A percentile compares a stretch with the other conserved stretches of the same genome.
phyloP scores from a whole-genome alignment of 2,329 filamentous ascomycete species.

The Sporothrix pseudoabietina region DNA sequence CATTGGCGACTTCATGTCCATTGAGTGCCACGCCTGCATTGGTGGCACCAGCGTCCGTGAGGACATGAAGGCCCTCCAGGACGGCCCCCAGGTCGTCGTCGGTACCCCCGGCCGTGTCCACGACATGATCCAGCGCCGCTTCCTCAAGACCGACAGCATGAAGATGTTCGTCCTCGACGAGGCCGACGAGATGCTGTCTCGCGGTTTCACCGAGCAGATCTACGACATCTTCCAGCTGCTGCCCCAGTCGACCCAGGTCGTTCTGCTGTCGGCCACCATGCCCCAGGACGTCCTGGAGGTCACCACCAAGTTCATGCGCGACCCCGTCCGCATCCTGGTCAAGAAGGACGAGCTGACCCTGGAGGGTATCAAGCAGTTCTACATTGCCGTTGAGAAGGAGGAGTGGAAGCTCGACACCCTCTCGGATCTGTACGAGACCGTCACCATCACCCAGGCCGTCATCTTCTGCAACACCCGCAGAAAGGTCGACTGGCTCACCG shows the following conservation, averaged over 20 bases:
- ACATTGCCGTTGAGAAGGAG: conserved; percentile 99
- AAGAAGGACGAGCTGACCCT: conserved; percentile 99
- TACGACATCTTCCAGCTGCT: conserved; percentile 99
- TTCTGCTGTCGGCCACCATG: conserved; percentile 97
- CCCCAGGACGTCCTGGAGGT: conserved; percentile 98
- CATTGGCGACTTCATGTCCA: conserved; percentile 99
- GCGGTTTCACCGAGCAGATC: conserved; percentile 99
- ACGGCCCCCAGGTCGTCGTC: conserved; percentile 95
- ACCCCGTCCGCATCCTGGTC: conserved; percentile 97
- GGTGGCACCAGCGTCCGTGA: conserved; percentile 97
- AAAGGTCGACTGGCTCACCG: conserved; percentile 99
- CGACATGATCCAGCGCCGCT: conserved; percentile 98
- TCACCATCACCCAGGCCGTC: conserved; percentile 98
- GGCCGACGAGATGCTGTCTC: conserved; percentile 98
- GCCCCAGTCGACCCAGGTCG: conserved; percentile 96
- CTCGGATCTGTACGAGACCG: conserved; percentile 97
- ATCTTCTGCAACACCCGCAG: conserved; percentile 99
- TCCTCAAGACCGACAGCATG: conserved; percentile 95
- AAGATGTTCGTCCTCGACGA: conserved; percentile 99
- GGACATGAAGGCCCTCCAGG: conserved; percentile 96
- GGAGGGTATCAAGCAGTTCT: conserved; percentile 99
- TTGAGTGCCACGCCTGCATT: conserved; percentile 99
- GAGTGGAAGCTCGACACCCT: conserved; percentile 99
- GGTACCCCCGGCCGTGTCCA: conserved; percentile 98
- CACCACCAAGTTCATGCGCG: conserved; percentile 99